Conservation (phyloP, 73 alveolate genomes). For the Uronychia binucleata region DNA sequence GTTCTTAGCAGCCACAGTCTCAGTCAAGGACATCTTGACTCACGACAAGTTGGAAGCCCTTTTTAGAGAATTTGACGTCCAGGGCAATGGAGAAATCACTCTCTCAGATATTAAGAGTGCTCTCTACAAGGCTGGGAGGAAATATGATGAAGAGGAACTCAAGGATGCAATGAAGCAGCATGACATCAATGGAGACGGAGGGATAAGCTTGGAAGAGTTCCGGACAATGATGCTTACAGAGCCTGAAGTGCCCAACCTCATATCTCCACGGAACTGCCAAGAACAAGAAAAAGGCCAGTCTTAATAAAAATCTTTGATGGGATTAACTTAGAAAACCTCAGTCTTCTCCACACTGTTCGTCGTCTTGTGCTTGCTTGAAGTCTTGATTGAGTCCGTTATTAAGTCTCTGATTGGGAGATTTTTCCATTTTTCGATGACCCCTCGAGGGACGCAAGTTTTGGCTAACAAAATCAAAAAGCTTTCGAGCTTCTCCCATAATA, state of each 20-base stretch:
- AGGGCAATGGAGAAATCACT: conserved; percentile 15
- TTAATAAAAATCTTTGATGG: no score
- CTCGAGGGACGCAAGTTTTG: neutral
- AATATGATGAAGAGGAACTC: conserved; percentile 20
- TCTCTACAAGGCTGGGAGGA: conserved; percentile 7
- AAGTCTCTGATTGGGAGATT: no score
- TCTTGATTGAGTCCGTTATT: no score
- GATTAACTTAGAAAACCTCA: no score
- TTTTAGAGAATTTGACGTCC: conserved; percentile 28
- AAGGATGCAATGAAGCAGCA: conserved; percentile 7
- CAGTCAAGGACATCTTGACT: neutral
- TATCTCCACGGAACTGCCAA: no score
- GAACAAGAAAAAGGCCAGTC: no score
- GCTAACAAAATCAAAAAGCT: neutral
- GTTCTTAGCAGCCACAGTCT: conserved; percentile 55
- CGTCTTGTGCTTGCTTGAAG: no score
- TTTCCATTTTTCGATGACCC: no score
- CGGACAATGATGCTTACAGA: no score
- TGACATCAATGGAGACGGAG: conserved; percentile 8
- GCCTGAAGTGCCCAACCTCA: no score
- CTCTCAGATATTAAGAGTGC: conserved; percentile 4
- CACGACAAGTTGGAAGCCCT: conserved; percentile 12
- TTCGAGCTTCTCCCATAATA: neutral
- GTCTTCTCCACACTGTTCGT: no score
- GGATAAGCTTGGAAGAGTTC: conserved; percentile 16